phyloP scores from a whole-genome alignment of 1,284 basidiomycete genomes.

The Cryptococcus jaspeensis region DNA sequence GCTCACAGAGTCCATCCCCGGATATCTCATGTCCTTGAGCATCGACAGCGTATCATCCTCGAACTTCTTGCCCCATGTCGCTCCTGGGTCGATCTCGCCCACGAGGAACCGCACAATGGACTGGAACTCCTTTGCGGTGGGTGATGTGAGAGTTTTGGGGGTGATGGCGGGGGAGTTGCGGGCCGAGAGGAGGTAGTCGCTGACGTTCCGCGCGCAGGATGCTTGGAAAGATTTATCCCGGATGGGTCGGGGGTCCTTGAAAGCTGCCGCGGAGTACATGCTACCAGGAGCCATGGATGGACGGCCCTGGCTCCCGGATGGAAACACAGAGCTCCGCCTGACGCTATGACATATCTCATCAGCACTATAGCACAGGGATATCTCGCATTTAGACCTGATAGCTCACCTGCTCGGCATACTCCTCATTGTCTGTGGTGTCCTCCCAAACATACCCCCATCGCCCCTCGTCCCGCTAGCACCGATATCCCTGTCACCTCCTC shows the following conservation, averaged over 20 bases:
- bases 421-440: slow-evolving; percentile 65
- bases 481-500: slow-evolving; percentile 36
- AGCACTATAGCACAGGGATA: background rate
- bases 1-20: slow-evolving; percentile 68
- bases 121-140: slow-evolving; percentile 78
- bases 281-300: slow-evolving; percentile 50
- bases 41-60: slow-evolving; percentile 62
- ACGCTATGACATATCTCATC: slow-evolving; percentile 10
- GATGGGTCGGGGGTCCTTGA: slow-evolving; percentile 71
- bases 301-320: slow-evolving; percentile 58
- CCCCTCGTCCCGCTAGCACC: slow-evolving; percentile 61
- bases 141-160: slow-evolving; percentile 64
- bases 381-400: background rate
- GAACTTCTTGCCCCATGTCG: slow-evolving; percentile 59
- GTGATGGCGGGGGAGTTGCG: slow-evolving; percentile 62
- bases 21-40: slow-evolving; percentile 67
- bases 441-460: slow-evolving; percentile 57
- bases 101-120: slow-evolving; percentile 74
- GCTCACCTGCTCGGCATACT: slow-evolving; percentile 25
- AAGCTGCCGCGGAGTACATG: slow-evolving; percentile 56
- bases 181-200: slow-evolving; percentile 62
- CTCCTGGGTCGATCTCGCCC: slow-evolving; percentile 65
- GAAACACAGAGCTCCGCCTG: slow-evolving; percentile 52
- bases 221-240: slow-evolving; percentile 68
- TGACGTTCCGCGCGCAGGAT: slow-evolving; percentile 72